A percentile compares a stretch with the other conserved stretches of the same genome.
Conservation (phyloP, 306 rosid genomes). For the Fragaria ananassa region DNA sequence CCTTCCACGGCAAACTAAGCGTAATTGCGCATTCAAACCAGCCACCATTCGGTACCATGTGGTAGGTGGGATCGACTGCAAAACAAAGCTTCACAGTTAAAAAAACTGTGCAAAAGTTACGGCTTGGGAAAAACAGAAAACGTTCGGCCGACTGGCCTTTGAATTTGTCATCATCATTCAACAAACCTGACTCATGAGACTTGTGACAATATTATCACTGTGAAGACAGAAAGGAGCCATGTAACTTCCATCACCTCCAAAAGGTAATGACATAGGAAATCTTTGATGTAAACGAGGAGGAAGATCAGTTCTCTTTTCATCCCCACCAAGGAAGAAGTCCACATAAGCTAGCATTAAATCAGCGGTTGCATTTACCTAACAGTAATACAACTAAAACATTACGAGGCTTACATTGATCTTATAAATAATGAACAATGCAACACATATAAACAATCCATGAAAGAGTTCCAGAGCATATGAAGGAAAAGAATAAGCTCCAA, state of each 20-base stretch:
- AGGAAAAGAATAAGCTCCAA: not conserved
- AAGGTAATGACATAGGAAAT: constrained; percentile 77
- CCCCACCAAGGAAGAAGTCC: constrained; percentile 98
- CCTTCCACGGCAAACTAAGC: constrained; percentile 85
- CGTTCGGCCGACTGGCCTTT: not conserved
- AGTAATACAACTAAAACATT: constrained; percentile 19
- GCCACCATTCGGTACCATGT: constrained; percentile 93
- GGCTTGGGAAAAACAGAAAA: constrained; percentile 1
- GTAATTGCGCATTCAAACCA: constrained; percentile 92
- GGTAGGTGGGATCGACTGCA: constrained; percentile 90
- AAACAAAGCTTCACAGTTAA: constrained; percentile 7
- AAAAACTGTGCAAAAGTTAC: not conserved
- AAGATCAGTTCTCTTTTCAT: constrained; percentile 92
- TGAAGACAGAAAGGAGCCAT: constrained; percentile 90
- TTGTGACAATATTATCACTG: constrained; percentile 88
- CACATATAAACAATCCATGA: not conserved
- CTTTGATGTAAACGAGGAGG: constrained; percentile 82
- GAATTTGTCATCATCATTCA: constrained; percentile 20
- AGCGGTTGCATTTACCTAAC: constrained; percentile 88
- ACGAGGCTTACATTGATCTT: not conserved
- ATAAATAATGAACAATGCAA: not conserved
- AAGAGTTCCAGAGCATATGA: not conserved
- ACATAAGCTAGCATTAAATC: constrained; percentile 92
- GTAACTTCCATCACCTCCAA: constrained; percentile 97
- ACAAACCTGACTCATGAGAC: constrained; percentile 98